Evolutionary conservation across 108 stramenopile species (phyloP).

Genomic region (Cyclotella distinguenda): DNA sequence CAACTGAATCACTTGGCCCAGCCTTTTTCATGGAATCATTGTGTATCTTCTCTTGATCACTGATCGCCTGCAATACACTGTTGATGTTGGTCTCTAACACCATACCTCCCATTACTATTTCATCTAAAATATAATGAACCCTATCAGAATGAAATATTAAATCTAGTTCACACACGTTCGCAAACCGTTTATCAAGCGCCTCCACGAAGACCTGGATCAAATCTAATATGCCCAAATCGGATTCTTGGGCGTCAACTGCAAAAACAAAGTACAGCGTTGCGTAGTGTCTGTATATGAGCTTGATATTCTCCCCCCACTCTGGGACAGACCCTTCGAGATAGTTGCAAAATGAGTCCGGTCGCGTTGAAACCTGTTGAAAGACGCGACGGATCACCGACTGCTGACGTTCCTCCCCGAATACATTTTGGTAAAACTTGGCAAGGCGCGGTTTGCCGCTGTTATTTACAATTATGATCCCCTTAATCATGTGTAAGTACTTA

Average conservation of each 20-base stretch:
- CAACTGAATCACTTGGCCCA: slow-evolving; percentile 53
- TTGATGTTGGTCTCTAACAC: slow-evolving; percentile 98
- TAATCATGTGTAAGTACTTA: slow-evolving; percentile 63
- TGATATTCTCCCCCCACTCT: slow-evolving; percentile 96
- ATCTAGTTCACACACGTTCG: slow-evolving; percentile 99
- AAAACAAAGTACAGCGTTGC: slow-evolving; percentile 99
- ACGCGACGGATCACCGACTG: slow-evolving; percentile 93
- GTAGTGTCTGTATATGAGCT: slow-evolving; percentile 99
- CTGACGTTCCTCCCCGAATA: slow-evolving; percentile 90
- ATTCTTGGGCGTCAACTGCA: slow-evolving; percentile 96
- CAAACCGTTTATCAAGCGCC: slow-evolving; percentile 98
- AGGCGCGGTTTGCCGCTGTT: slow-evolving; percentile 98
- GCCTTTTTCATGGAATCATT: slow-evolving; percentile 60
- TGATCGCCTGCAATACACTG: slow-evolving; percentile 87
- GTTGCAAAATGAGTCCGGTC: slow-evolving; percentile 98
- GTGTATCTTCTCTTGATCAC: slow-evolving; percentile 94
- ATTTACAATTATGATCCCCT: slow-evolving; percentile 97
- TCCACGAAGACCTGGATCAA: slow-evolving; percentile 99
- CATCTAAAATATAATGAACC: slow-evolving; percentile 89
- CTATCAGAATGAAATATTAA: slow-evolving; percentile 98
- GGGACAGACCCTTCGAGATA: slow-evolving; percentile 96
- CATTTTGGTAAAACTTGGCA: slow-evolving; percentile 95
- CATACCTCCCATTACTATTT: slow-evolving; percentile 99
- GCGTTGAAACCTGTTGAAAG: slow-evolving; percentile 93
- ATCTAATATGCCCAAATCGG: slow-evolving; percentile 98